Base-by-base conservation (phyloP, 1,139 yeast species). In the Meyerozyma carpophila region DNA sequence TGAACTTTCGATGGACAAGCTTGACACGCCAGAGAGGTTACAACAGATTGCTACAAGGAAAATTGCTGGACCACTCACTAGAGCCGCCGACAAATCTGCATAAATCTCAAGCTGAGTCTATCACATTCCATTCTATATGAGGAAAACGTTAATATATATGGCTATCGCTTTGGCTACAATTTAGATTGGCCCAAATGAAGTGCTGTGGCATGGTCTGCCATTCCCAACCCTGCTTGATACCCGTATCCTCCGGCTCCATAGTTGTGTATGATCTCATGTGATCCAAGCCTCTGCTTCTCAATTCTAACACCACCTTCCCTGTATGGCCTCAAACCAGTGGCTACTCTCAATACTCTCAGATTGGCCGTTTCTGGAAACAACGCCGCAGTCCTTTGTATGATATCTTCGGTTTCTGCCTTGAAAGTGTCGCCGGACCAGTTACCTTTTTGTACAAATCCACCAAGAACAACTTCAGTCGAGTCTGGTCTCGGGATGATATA, bases 201-300 rank as follows among this genome's bases (percentile, higher is more conserved):
- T 10, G 29, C 29, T 11, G 29, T 27, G 1, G 48, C 49, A 31
- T 47, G 48, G 29, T 46, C 27, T 9, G 81, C 77, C 84, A 83
- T 82, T 1, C 86, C 89, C 24, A 75, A 68, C 0, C 89, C 89
- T 4, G 85, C 75, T 11, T 27, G 91, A 62, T 79, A 84, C 2
- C 94, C 94, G 45, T 83, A 79, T 0, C 94, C 94, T 37, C 82
- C 73, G 8, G 90, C 88, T 27, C 94, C 94, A 55, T 83, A 83
- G 59, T 83, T 82, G 56, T 84, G 90, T 13, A 84, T 48, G 1
- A 66, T 46, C 29, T 51, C 55, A 2, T 58, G 63, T 41, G 68
- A 66, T 11, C 55, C 65, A 11, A 69, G 52, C 2, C 44, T 47
- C 50, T 79, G 81, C 36, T 61, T 59, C 55, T 82, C 89, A 39